A percentile compares a stretch with the other conserved stretches of the same genome.
Evolutionary conservation across 495 filamentous ascomycete species (phyloP).

Genomic region (Neurospora terricola): DNA sequence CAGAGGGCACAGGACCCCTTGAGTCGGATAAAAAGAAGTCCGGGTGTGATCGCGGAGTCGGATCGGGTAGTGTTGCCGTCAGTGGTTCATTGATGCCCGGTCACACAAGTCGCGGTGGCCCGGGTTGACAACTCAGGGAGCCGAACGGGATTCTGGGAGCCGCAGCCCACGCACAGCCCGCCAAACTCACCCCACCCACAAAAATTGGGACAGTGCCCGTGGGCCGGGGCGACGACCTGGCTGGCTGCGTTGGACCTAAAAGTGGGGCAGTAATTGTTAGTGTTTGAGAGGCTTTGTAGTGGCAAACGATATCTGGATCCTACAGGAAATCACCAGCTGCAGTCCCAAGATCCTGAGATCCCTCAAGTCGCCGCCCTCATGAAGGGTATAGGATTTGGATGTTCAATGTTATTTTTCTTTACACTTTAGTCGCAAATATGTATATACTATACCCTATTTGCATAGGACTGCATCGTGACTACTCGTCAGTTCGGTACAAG

Average conservation of each 20-base stretch:
- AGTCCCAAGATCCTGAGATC: neutral
- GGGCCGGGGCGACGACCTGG: neutral
- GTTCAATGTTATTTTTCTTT: neutral
- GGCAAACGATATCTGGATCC: neutral
- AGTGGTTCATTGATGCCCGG: neutral
- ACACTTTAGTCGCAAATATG: neutral
- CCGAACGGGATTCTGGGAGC: neutral
- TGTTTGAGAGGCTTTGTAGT: neutral
- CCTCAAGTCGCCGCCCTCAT: neutral
- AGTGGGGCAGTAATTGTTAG: neutral
- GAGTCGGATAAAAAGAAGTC: neutral
- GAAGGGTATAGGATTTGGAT: neutral
- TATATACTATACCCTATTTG: too few species aligned
- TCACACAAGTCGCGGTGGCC: neutral
- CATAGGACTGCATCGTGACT: neutral
- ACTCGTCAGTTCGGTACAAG: neutral
- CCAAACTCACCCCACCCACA: neutral
- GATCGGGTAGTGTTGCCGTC: neutral
- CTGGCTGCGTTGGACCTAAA: neutral
- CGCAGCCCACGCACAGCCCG: neutral
- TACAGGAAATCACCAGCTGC: neutral
- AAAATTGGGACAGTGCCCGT: neutral
- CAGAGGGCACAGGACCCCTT: neutral
- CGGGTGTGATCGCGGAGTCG: neutral
- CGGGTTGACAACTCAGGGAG: neutral